A percentile compares a stretch with the other conserved stretches of the same genome.
Evolutionary conservation across 306 rosid genomes (phyloP).

Genomic region (Begonia loranthoides): DNA sequence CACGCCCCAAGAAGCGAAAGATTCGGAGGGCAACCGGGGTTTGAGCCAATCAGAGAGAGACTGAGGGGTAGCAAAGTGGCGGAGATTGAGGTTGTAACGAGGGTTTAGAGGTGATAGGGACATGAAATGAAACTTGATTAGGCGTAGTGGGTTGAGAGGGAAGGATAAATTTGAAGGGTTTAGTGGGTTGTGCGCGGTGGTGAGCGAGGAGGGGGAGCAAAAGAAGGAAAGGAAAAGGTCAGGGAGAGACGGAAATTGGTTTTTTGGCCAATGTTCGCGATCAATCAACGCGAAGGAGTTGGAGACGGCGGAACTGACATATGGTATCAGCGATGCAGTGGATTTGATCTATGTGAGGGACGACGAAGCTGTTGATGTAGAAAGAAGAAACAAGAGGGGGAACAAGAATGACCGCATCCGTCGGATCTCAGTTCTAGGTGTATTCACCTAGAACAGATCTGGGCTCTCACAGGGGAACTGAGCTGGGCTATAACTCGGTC

Average conservation of each 20-base stretch:
- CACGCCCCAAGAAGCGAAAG: constrained; percentile 85
- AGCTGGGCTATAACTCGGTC: too few species aligned
- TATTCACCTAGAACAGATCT: too few species aligned
- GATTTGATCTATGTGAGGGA: too few species aligned
- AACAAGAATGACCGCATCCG: too few species aligned
- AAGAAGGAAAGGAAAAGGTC: constrained; percentile 49
- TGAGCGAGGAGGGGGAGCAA: constrained; percentile 33
- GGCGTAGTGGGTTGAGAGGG: constrained; percentile 42
- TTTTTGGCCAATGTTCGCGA: too few species aligned
- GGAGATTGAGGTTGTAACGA: constrained; percentile 12
- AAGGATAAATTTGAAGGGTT: constrained; percentile 24
- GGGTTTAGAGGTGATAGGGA: constrained; percentile 20
- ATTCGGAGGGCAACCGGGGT: constrained; percentile 68
- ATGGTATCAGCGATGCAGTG: too few species aligned
- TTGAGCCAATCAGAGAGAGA: constrained; percentile 80
- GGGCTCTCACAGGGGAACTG: too few species aligned
- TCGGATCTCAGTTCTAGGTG: too few species aligned
- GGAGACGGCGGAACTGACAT: too few species aligned
- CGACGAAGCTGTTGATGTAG: too few species aligned
- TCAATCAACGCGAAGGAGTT: too few species aligned
- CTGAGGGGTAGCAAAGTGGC: constrained; percentile 50
- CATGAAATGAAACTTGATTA: constrained; percentile 56
- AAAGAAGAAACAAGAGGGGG: too few species aligned
- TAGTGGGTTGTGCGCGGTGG: constrained; percentile 4
- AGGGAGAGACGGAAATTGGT: background rate